These are phyloP conservation scores for Saturnispora kantuleensis DNA, from an alignment of 805 yeast species.

Conservation along the genomic window DNA sequence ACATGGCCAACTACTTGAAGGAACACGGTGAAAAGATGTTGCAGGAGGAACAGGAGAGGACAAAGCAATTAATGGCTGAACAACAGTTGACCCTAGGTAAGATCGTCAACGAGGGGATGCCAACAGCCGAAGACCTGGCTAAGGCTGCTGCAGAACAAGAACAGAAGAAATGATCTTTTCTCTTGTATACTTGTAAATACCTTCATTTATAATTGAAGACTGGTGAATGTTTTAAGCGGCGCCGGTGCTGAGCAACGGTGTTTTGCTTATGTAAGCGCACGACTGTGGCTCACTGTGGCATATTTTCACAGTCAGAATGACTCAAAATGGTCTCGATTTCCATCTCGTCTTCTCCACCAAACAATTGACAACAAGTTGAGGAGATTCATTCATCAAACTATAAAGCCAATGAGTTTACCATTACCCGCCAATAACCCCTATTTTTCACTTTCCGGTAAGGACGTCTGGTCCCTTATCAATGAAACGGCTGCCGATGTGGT, in stretches of 20 bases:
- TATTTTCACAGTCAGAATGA: too few species aligned
- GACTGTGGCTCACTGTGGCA: too few species aligned
- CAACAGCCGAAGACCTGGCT: constrained; percentile 57
- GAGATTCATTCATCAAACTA: neutral
- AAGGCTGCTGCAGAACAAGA: constrained; percentile 25
- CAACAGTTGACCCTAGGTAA: constrained; percentile 80
- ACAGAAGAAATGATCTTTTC: neutral
- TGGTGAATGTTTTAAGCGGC: too few species aligned
- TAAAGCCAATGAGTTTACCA: neutral
- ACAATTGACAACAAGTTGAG: constrained; percentile 2
- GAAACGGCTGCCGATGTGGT: constrained; percentile 88
- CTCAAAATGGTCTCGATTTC: too few species aligned
- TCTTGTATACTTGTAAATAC: too few species aligned
- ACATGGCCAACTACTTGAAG: constrained; percentile 54
- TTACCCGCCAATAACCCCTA: constrained; percentile 49
- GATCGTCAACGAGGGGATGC: constrained; percentile 73
- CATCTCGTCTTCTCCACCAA: neutral
- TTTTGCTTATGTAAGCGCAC: too few species aligned
- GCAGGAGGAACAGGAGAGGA: constrained; percentile 74
- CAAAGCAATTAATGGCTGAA: constrained; percentile 72
- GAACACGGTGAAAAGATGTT: constrained; percentile 58
- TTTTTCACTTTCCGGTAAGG: constrained; percentile 66
- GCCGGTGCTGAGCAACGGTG: too few species aligned
- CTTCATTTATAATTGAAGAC: too few species aligned
- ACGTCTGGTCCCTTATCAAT: constrained; percentile 91